Conservation (phyloP, 805 yeast species). For the Starmera caribaea region DNA sequence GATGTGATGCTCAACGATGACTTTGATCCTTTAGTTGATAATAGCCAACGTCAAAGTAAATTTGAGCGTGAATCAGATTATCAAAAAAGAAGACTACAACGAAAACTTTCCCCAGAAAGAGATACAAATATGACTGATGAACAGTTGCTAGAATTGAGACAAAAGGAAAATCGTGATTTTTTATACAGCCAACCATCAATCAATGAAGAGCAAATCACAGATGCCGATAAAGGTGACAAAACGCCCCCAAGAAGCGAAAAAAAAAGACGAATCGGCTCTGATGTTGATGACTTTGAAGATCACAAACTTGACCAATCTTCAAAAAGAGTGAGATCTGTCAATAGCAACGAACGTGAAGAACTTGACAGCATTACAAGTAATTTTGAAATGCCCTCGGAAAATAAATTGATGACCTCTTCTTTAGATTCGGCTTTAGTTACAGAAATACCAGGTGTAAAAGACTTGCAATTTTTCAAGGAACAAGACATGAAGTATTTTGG, state of each 20-base stretch:
- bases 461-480: conserved; percentile 58
- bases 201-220: background rate
- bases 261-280: conserved; percentile 10
- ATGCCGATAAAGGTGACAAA: conserved; percentile 12
- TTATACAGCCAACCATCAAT: conserved; percentile 12
- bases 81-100: conserved; percentile 29
- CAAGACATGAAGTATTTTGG: conserved; percentile 69
- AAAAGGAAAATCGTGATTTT: conserved; percentile 28
- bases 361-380: conserved; percentile 17
- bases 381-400: conserved; percentile 46
- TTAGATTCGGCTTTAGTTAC: conserved; percentile 32
- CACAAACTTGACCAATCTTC: background rate
- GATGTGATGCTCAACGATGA: conserved; percentile 18
- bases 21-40: conserved; percentile 20
- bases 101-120: conserved; percentile 20
- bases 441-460: conserved; percentile 56
- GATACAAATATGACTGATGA: conserved; percentile 28
- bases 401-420: conserved; percentile 18
- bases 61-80: conserved; percentile 36
- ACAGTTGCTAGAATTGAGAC: conserved; percentile 32
- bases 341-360: background rate
- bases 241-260: conserved; percentile 19
- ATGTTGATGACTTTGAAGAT: background rate
- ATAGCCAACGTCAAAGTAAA: conserved; percentile 18
- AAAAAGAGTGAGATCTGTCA: background rate